A percentile compares a stretch with the other conserved stretches of the same genome.
These are phyloP conservation scores for Mucor circinelloides DNA, from an alignment of 371 early-diverging fungal genomes.

Conservation along the genomic window DNA sequence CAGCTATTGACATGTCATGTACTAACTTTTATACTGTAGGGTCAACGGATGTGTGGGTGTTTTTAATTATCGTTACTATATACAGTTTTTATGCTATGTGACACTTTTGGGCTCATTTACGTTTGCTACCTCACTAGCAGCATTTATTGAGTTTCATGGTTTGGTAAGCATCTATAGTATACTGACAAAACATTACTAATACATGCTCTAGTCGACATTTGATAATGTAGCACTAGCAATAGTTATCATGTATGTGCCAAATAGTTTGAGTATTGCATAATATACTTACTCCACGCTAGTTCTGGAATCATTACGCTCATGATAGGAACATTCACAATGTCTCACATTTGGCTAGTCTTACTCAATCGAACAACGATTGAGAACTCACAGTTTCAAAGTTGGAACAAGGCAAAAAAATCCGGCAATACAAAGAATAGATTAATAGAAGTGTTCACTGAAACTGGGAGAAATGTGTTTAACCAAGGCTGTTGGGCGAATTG, in stretches of 20 bases:
- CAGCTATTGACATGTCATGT: slow-evolving; percentile 53
- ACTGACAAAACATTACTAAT: neutral
- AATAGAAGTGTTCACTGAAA: slow-evolving; percentile 28
- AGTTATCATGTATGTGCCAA: slow-evolving; percentile 32
- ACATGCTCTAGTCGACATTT: slow-evolving; percentile 19
- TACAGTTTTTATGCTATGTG: slow-evolving; percentile 53
- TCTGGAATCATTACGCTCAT: slow-evolving; percentile 34
- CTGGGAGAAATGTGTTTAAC: slow-evolving; percentile 42
- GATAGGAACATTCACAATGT: slow-evolving; percentile 41
- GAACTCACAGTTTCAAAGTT: slow-evolving; percentile 33
- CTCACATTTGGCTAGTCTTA: slow-evolving; percentile 48
- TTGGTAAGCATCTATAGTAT: slow-evolving; percentile 17
- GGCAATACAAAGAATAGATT: slow-evolving; percentile 1
- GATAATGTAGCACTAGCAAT: slow-evolving; percentile 27
- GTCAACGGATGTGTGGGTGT: slow-evolving; percentile 60
- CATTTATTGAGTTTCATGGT: slow-evolving; percentile 29
- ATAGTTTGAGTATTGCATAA: neutral
- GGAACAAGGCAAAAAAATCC: slow-evolving; percentile 21
- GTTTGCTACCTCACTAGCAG: slow-evolving; percentile 35
- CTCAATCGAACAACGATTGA: slow-evolving; percentile 58
- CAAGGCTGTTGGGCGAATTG: slow-evolving; percentile 37
- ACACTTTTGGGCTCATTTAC: slow-evolving; percentile 32
- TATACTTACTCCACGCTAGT: neutral
- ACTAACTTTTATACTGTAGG: slow-evolving; percentile 40
- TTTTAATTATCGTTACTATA: slow-evolving; percentile 56